Percentiles rank a stretch among this genome's conserved stretches.
These are phyloP conservation scores for Dissoconium aciculare DNA, from an alignment of 2,329 filamentous ascomycete species.

Conservation along the genomic window DNA sequence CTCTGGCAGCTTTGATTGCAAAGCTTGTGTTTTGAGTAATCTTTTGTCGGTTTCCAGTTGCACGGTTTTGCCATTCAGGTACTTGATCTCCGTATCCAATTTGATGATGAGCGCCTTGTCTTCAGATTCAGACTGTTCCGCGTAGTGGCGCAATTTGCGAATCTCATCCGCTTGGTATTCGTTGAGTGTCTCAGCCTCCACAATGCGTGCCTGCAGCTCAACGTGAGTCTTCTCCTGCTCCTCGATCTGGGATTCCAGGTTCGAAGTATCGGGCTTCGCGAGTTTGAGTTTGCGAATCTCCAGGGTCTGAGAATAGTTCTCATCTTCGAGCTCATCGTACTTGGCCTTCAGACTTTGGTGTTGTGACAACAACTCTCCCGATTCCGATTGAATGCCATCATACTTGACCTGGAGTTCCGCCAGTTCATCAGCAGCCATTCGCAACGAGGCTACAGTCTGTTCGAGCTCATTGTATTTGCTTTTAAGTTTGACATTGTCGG, in stretches of 20 bases:
- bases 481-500: no score
- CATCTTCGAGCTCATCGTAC: not conserved
- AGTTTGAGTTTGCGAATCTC: constrained; percentile 1
- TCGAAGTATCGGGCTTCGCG: not conserved
- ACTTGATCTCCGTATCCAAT: not conserved
- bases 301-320: not conserved
- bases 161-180: not conserved
- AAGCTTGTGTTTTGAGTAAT: not conserved
- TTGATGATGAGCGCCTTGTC: not conserved
- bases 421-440: not conserved
- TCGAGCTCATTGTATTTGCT: not conserved
- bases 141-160: not conserved
- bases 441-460: not conserved
- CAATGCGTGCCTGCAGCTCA: not conserved
- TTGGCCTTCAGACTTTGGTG: not conserved
- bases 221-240: constrained; percentile 1
- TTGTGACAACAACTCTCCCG: not conserved
- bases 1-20: not conserved
- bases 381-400: not conserved
- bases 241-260: not conserved
- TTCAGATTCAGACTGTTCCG: not conserved
- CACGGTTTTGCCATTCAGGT: not conserved
- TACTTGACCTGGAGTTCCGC: not conserved
- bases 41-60: not conserved
- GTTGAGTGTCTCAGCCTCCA: not conserved